These are phyloP conservation scores for Diaporthe sp. DNA, from an alignment of 2,329 filamentous ascomycete species.

Conservation along the genomic window DNA sequence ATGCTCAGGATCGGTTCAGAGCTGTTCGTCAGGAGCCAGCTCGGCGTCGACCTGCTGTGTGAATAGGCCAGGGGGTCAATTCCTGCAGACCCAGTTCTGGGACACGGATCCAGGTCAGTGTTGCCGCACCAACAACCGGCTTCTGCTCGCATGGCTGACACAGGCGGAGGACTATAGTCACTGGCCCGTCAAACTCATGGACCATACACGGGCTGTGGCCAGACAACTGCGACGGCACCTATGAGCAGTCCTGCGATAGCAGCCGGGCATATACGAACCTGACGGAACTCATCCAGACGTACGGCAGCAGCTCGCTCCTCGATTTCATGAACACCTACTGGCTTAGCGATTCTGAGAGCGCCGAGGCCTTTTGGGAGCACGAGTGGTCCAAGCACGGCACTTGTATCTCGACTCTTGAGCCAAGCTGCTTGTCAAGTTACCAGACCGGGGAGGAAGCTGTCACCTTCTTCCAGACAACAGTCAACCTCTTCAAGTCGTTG, in stretches of 20 bases:
- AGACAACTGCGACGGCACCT: constrained; percentile 39
- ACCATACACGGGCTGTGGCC: constrained; percentile 41
- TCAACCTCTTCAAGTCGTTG: constrained; percentile 37
- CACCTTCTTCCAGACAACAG: constrained; percentile 39
- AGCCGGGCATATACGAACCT: constrained; percentile 39
- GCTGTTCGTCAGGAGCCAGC: constrained; percentile 35
- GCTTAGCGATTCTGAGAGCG: constrained; percentile 36
- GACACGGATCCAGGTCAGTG: constrained; percentile 41
- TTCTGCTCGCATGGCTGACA: background rate
- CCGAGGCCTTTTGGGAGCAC: constrained; percentile 40
- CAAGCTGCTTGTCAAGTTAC: constrained; percentile 36
- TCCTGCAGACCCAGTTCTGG: constrained; percentile 41
- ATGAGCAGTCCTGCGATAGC: constrained; percentile 31
- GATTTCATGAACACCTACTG: constrained; percentile 39
- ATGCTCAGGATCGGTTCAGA: constrained; percentile 36
- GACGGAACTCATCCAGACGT: constrained; percentile 36
- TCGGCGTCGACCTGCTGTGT: constrained; percentile 38
- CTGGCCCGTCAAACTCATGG: constrained; percentile 40
- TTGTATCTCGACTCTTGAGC: constrained; percentile 39
- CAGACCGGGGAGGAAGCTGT: constrained; percentile 39
- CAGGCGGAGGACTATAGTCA: background rate
- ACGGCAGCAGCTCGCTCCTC: constrained; percentile 32
- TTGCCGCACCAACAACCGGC: background rate
- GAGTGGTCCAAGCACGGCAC: constrained; percentile 41
- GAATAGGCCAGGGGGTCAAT: constrained; percentile 38